These are phyloP conservation scores for Sporothrix schenckii DNA, from an alignment of 2,329 filamentous ascomycete genomes.

Conservation along the genomic window DNA sequence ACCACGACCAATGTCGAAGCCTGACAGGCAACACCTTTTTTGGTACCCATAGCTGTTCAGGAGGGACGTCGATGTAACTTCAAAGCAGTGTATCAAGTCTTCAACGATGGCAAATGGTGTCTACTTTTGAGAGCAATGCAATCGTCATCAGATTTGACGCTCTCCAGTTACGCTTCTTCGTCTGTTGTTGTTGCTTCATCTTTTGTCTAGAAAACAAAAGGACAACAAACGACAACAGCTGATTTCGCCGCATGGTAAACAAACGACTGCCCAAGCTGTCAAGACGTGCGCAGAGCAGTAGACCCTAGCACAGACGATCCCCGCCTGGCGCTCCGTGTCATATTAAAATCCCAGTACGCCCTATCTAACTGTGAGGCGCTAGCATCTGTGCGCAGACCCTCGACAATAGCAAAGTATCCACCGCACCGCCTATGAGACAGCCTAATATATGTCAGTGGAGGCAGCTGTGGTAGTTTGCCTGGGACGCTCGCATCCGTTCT, in stretches of 20 bases:
- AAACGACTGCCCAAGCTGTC: background rate
- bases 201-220: background rate
- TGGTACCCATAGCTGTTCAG: background rate
- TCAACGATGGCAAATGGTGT: no score
- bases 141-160: no score
- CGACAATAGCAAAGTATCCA: background rate
- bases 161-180: no score
- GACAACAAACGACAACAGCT: background rate
- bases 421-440: background rate
- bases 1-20: conserved; percentile 8
- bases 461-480: background rate
- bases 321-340: conserved; percentile 32
- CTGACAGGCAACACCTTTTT: conserved; percentile 11
- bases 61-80: no score
- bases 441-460: background rate
- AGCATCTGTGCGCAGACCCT: conserved; percentile 12
- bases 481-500: conserved; percentile 15
- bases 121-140: no score
- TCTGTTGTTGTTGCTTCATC: background rate
- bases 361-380: conserved; percentile 24
- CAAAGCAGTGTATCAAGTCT: no score
- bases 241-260: background rate
- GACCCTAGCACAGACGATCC: conserved; percentile 28
- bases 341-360: conserved; percentile 28
- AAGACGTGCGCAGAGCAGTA: background rate